Percentiles rank a stretch among this genome's conserved stretches.
Evolutionary conservation across 352 stramenopile species (phyloP).

Genomic region (Halophytophthora polymorphica): DNA sequence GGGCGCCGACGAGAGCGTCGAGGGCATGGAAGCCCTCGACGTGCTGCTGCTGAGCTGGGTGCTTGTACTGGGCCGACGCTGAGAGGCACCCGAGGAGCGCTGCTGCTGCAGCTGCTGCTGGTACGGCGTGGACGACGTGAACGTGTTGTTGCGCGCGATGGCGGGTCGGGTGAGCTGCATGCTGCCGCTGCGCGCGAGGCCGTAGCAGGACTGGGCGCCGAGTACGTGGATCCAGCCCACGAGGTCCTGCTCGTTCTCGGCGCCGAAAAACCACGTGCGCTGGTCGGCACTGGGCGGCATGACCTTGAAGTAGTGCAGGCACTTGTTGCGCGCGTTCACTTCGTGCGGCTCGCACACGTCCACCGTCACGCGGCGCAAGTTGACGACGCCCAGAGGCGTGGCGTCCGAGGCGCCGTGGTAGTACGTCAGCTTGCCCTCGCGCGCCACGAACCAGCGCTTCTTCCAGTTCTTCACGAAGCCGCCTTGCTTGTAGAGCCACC

Average conservation of each 20-base stretch:
- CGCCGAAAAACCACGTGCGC: slow-evolving; percentile 74
- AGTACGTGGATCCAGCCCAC: slow-evolving; percentile 65
- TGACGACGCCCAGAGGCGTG: slow-evolving; percentile 64
- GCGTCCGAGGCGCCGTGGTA: slow-evolving; percentile 60
- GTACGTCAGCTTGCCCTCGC: slow-evolving; percentile 79
- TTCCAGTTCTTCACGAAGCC: slow-evolving; percentile 87
- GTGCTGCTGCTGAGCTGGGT: slow-evolving; percentile 7
- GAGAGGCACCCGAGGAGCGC: slow-evolving; percentile 2
- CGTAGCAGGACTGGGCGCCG: slow-evolving; percentile 45
- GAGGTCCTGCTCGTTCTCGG: slow-evolving; percentile 66
- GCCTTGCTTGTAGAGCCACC: slow-evolving; percentile 73
- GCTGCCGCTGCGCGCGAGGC: slow-evolving; percentile 18
- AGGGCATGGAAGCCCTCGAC: slow-evolving; percentile 19
- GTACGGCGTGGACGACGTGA: slow-evolving; percentile 25
- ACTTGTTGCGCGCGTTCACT: slow-evolving; percentile 59
- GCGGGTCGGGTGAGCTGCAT: slow-evolving; percentile 11
- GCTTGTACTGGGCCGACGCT: slow-evolving; percentile 13
- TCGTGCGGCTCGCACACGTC: slow-evolving; percentile 56
- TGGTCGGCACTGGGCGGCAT: slow-evolving; percentile 49
- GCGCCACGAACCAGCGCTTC: slow-evolving; percentile 79
- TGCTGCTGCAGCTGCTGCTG: slow-evolving; percentile 14
- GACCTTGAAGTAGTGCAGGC: slow-evolving; percentile 69
- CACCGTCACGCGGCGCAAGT: slow-evolving; percentile 54
- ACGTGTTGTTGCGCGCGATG: slow-evolving; percentile 24
- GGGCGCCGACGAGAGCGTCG: slow-evolving; percentile 18